phyloP scores from a whole-genome alignment of 495 filamentous ascomycete genomes.

The Penicillium psychrofluorescens region DNA sequence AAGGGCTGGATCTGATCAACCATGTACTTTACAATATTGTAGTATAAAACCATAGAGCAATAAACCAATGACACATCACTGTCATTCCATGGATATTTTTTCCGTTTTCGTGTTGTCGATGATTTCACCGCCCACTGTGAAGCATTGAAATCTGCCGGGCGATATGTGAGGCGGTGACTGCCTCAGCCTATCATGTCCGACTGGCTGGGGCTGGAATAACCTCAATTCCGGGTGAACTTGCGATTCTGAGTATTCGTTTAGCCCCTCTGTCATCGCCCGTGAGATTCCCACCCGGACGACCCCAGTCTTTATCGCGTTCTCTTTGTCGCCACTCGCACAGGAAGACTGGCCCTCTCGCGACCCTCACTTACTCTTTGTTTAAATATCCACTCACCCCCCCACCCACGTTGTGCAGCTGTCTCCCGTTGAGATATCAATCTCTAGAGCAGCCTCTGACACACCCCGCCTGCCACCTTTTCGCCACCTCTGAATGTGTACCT shows the following conservation, averaged over 20 bases:
- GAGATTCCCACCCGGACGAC: background rate
- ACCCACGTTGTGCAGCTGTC: background rate
- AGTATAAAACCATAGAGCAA: too few relatives aligned
- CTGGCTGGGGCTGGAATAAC: conserved; percentile 24
- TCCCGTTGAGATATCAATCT: background rate
- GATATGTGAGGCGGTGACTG: conserved; percentile 1
- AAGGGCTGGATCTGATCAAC: too few relatives aligned
- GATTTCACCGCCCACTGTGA: conserved; percentile 13
- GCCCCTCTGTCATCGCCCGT: background rate
- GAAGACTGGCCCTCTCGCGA: background rate
- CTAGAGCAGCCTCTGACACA: background rate
- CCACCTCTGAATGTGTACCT: conserved; percentile 10
- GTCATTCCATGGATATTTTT: too few relatives aligned
- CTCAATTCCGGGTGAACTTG: conserved; percentile 8
- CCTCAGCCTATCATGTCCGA: conserved; percentile 6
- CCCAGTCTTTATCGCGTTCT: background rate
- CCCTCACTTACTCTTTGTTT: background rate
- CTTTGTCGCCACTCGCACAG: background rate
- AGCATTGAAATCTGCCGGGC: background rate
- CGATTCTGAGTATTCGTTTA: background rate
- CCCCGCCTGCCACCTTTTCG: background rate
- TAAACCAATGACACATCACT: too few relatives aligned
- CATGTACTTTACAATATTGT: too few relatives aligned
- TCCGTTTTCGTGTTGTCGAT: too few relatives aligned
- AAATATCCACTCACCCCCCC: background rate